Evolutionary conservation across 2,329 filamentous ascomycete species (phyloP).

Genomic region (Drechslerella dactyloides): DNA sequence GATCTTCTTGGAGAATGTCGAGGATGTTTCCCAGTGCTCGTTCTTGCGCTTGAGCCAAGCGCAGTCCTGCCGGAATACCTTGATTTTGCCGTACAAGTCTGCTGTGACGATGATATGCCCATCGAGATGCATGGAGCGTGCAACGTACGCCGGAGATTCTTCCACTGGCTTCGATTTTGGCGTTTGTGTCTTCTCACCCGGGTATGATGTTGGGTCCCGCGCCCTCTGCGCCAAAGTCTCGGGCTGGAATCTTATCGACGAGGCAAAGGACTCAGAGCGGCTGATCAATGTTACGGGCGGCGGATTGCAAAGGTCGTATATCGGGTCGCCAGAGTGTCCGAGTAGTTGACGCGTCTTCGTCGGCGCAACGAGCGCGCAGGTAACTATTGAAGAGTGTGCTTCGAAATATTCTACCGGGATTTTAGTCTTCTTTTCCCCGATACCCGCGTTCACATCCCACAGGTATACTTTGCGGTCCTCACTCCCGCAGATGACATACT

Average conservation of each 20-base stretch:
- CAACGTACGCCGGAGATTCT: constrained; percentile 77
- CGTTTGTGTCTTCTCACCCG: constrained; percentile 55
- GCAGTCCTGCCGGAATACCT: constrained; percentile 94
- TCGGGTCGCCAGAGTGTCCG: constrained; percentile 80
- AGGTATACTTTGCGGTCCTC: constrained; percentile 90
- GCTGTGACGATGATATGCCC: constrained; percentile 93
- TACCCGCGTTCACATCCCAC: constrained; percentile 71
- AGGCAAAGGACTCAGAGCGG: constrained; percentile 68
- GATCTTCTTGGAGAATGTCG: constrained; percentile 74
- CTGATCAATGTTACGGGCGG: constrained; percentile 84
- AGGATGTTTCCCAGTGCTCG: constrained; percentile 78
- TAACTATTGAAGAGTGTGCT: constrained; percentile 86
- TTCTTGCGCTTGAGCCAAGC: constrained; percentile 78
- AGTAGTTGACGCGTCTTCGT: constrained; percentile 77
- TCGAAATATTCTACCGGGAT: constrained; percentile 87
- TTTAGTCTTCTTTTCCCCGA: constrained; percentile 74
- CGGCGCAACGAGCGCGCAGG: constrained; percentile 85
- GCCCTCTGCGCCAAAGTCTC: constrained; percentile 18
- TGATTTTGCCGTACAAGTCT: constrained; percentile 85
- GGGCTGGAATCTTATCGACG: constrained; percentile 58
- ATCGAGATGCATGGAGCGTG: constrained; percentile 74
- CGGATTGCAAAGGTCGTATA: constrained; percentile 97
- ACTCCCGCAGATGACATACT: constrained; percentile 88
- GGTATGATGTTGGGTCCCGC: constrained; percentile 31
- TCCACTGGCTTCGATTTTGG: constrained; percentile 62